Percentiles rank a stretch among this genome's conserved stretches.
phyloP scores from a whole-genome alignment of 106 monocot genomes.

The Platanthera guangdongensis region DNA sequence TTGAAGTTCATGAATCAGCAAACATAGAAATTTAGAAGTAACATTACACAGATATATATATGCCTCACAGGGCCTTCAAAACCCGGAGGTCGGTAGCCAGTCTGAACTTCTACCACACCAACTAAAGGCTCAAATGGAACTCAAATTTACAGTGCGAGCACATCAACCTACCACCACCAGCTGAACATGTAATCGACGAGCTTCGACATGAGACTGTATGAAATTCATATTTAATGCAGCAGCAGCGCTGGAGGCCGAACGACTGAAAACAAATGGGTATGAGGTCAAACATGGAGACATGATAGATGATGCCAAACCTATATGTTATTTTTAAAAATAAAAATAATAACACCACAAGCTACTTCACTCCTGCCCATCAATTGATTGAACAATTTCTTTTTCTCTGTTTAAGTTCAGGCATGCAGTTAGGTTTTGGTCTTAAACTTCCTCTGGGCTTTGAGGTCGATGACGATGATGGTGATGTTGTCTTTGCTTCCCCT shows the following conservation, averaged over 20 bases:
- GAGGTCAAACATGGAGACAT: not conserved
- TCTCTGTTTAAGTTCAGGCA: not conserved
- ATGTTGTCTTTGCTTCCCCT: slow-evolving; percentile 71
- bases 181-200: not conserved
- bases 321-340: too few relatives aligned
- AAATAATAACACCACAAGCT: not conserved
- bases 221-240: not conserved
- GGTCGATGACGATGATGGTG: slow-evolving; percentile 58
- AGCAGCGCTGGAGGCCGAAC: not conserved
- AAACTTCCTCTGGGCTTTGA: slow-evolving; percentile 50
- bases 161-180: not conserved
- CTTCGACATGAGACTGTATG: not conserved
- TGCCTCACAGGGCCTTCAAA: not conserved
- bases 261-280: slow-evolving; percentile 3
- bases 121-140: slow-evolving; percentile 5
- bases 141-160: slow-evolving; percentile 7
- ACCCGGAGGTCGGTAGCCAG: not conserved
- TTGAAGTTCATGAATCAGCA: too few relatives aligned
- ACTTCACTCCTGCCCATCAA: not conserved
- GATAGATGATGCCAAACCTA: not conserved
- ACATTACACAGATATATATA: not conserved
- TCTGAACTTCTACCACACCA: not conserved
- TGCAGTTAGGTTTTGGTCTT: slow-evolving; percentile 23
- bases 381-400: not conserved
- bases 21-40: too few relatives aligned